Percentiles rank a stretch among this genome's conserved stretches.
Conservation (phyloP, 2,329 filamentous ascomycete genomes). For the Fusarium sp. region DNA sequence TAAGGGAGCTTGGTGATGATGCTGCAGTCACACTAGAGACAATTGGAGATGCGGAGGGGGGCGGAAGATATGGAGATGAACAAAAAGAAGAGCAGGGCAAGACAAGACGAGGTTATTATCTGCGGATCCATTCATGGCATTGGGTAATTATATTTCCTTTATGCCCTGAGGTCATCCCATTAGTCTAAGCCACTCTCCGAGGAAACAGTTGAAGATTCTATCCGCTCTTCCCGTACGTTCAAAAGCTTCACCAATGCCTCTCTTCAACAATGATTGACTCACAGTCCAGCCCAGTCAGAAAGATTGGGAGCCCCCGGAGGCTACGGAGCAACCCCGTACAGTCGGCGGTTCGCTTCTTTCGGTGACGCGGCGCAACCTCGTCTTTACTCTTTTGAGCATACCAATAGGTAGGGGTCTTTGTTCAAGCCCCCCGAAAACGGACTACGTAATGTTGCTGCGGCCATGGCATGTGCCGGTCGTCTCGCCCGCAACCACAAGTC, state of each 20-base stretch:
- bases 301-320: conserved; percentile 17
- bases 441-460: conserved; percentile 33
- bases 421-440: conserved; percentile 26
- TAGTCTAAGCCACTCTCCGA: conserved; percentile 14
- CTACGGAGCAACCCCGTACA: conserved; percentile 29
- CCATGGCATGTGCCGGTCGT: conserved; percentile 21
- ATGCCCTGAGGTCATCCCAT: conserved; percentile 21
- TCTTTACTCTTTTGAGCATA: conserved; percentile 23
- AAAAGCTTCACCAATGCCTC: conserved; percentile 4
- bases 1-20: conserved; percentile 6
- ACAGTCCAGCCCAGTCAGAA: neutral
- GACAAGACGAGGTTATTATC: conserved; percentile 10
- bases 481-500: neutral
- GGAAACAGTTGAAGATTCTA: conserved; percentile 10
- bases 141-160: conserved; percentile 29
- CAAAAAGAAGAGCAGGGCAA: neutral
- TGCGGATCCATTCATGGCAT: conserved; percentile 1
- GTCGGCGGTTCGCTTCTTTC: conserved; percentile 29
- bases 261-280: neutral
- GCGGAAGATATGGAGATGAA: neutral
- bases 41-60: neutral
- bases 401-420: conserved; percentile 19
- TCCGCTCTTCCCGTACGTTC: conserved; percentile 15
- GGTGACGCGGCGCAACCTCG: conserved; percentile 37
- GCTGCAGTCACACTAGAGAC: conserved; percentile 31